Base-by-base conservation (phyloP, 192 early-diverging fungal species). In the Martensiomyces pterosporus region DNA sequence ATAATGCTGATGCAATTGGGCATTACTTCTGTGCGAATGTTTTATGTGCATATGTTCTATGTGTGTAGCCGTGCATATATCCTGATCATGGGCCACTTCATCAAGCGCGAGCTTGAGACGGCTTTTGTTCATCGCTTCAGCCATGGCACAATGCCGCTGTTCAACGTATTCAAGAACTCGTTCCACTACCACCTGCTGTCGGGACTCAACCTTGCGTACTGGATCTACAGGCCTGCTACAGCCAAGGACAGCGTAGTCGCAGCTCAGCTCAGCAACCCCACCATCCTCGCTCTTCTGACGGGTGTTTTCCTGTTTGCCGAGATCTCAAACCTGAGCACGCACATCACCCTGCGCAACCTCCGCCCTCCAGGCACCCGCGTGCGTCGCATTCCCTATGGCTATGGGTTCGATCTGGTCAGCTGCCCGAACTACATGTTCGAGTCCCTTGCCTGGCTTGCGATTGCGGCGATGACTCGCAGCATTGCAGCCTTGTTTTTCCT, bases 401-500 rank as follows among this genome's bases (percentile, higher is more conserved):
- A 92, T 57, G 92, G 92, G 17, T 97, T 97, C 52, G 78, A 85
- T 48, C 69, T 87, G 43, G 89, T 95, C 25, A 89, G 88, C 24
- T 89, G 85, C 52, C 91, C 94, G 43, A 97, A 97, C 73, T 97
- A 97, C 67, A 79, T 88, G 52, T 94, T 93, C 59, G 94, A 97
- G 61, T 78, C 82, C 36, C 37, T 90, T 18, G 86, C 81, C 16
- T 98, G 94, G 94, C 57, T 81, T 15, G 79, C 81, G 29, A 57
- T 95, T 45, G 69, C 80, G 21, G 58, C 79, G 38, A 62, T 96
- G 57, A 90, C 89, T 16, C 82, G 85, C 52, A 85, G 81, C 35
- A 56, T 72, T 55, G 79, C 80, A 39, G 79, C 82, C 8, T 62
- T 82, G 40, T 51, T 88, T 25, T 88, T 91, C 54, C 77, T 82